Evolutionary conservation across 1,284 basidiomycete genomes (phyloP), one percentile per base, ranked within the genome.

Genomic region (Rhodotorula sp.): DNA sequence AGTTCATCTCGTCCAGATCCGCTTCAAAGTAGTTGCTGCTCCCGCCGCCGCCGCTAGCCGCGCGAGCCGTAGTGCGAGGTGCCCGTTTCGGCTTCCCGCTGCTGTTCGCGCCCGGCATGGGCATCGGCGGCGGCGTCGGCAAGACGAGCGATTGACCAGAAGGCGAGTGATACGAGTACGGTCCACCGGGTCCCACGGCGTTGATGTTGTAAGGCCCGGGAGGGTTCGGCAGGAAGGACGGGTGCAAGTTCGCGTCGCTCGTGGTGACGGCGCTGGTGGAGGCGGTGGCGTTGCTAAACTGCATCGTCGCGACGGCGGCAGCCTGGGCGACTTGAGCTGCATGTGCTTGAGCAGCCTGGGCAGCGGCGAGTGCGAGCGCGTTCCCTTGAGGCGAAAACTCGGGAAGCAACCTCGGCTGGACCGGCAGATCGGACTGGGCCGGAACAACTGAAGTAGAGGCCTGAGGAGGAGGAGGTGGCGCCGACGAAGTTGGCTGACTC

Each of bases 161-260:
- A 14, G 69, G 63, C 23, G 66, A 65, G 28, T 62, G 66, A 56
- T 68, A 71, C 38, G 15, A 21, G 66, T 60, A 68, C 21, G 63
- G 34, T 18, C 62, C 26, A 56, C 31, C 19, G 47, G 52, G 38
- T 12, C 38, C 48, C 60, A 16, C n/a, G 18, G 56, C 38, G 23
- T 14, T 16, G 26, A 55, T 55, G 54, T 26, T 26, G 31, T 57
- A 57, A 18, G 56, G 56, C 15, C 31, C 56, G 18, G 31, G 5
- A 23, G 56, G 31, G 5, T 34, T 8, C 56, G 56, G 34, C 31
- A 60, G 26, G n/a, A 16, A 26, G 2, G 59, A n/a, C n/a, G 48
- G 38, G 2, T 34, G 47, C 28, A 5, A 5, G n/a, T 47, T n/a
- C 12, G 26, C 60, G 23, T 48, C 23, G 48, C 26, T 49, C 31